Conservation (phyloP, 257 asterid species). For the Solanum acaule region DNA sequence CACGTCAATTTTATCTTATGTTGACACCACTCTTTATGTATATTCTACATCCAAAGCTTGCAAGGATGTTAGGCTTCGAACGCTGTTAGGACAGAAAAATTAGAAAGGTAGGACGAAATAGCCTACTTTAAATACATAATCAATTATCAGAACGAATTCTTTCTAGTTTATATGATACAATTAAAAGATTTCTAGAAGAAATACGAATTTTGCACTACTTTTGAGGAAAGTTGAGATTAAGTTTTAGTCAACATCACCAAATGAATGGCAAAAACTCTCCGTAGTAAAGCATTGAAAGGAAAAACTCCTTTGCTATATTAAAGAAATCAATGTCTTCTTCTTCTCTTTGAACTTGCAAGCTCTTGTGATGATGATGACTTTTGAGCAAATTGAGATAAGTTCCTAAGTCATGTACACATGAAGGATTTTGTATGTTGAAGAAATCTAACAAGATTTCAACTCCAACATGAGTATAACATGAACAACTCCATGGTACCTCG, state of each 20-base stretch:
- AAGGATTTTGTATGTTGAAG: slow-evolving; percentile 46
- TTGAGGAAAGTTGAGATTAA: not conserved
- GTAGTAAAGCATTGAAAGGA: not conserved
- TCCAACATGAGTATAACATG: slow-evolving; percentile 53
- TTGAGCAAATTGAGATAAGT: slow-evolving; percentile 42
- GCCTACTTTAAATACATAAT: too few relatives aligned
- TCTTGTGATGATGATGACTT: slow-evolving; percentile 14
- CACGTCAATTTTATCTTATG: not conserved
- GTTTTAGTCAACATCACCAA: not conserved
- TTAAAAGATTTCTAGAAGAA: not conserved
- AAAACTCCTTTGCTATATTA: not conserved
- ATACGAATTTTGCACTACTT: not conserved
- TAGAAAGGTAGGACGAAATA: too few relatives aligned
- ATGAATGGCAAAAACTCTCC: not conserved
- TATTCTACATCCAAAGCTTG: not conserved
- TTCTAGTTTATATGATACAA: not conserved
- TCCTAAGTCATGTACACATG: slow-evolving; percentile 57
- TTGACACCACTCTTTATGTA: not conserved
- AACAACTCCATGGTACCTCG: slow-evolving; percentile 38
- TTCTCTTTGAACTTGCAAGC: not conserved
- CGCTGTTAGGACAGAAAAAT: accelerated
- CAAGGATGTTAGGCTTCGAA: too few relatives aligned
- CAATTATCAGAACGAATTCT: not conserved
- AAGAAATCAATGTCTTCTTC: not conserved
- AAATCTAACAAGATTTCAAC: slow-evolving; percentile 54